phyloP scores from a whole-genome alignment of 257 asterid species.

The Sherardia arvensis region DNA sequence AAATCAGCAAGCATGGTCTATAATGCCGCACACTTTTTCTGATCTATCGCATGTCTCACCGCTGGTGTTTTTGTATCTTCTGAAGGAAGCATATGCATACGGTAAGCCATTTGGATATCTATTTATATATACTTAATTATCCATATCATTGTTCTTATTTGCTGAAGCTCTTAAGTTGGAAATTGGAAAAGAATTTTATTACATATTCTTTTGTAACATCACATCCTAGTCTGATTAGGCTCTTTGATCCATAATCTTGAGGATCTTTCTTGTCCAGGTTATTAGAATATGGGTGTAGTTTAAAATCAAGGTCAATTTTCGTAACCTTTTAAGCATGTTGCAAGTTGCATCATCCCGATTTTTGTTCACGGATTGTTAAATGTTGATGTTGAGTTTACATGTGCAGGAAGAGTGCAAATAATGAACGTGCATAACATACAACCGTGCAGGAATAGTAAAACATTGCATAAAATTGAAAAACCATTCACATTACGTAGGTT shows the following conservation, averaged over 20 bases:
- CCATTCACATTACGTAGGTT: neutral
- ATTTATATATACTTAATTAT: neutral
- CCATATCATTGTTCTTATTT: neutral
- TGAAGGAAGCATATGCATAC: slow-evolving; percentile 57
- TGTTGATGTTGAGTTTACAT: too few species aligned
- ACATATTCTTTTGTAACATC: neutral
- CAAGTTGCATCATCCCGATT: too few species aligned
- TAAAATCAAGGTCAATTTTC: neutral
- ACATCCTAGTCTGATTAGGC: neutral
- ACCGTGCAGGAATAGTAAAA: too few species aligned
- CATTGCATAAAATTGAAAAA: too few species aligned
- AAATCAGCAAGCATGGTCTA: slow-evolving; percentile 19
- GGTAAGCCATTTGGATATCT: slow-evolving; percentile 36
- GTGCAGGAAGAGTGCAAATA: too few species aligned
- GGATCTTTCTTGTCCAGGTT: neutral
- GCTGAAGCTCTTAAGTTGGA: neutral
- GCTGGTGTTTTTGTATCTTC: slow-evolving; percentile 67
- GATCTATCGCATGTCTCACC: slow-evolving; percentile 83
- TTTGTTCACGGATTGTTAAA: too few species aligned
- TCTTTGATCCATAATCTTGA: neutral
- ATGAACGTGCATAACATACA: too few species aligned
- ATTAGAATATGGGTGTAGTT: neutral
- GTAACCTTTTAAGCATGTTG: neutral
- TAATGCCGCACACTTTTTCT: slow-evolving; percentile 58
- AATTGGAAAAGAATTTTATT: neutral